These are phyloP conservation scores for Rhizophora mangle DNA, from an alignment of 345 rosid genomes.

Conservation along the genomic window DNA sequence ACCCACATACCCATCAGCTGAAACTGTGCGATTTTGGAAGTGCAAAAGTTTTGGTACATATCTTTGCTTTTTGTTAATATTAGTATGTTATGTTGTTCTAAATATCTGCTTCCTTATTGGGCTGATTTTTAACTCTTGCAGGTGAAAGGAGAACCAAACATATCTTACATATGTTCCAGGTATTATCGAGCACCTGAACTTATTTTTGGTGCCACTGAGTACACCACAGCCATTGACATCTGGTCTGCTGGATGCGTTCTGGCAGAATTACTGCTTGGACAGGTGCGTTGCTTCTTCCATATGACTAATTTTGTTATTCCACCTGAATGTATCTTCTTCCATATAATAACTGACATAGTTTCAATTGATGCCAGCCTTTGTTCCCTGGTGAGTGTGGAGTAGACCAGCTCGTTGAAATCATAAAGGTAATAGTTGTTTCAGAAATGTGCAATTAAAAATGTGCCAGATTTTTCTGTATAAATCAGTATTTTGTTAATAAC, in stretches of 20 bases:
- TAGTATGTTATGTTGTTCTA: background rate
- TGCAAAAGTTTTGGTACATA: slow-evolving; percentile 89
- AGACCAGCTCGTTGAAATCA: slow-evolving; percentile 96
- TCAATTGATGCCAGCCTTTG: slow-evolving; percentile 58
- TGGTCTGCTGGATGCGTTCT: slow-evolving; percentile 99
- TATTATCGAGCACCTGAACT: slow-evolving; percentile 99
- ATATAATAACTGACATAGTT: slow-evolving; percentile 2
- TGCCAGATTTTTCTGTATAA: slow-evolving; percentile 5
- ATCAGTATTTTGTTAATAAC: background rate
- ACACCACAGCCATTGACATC: slow-evolving; percentile 92
- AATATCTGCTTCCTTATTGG: background rate
- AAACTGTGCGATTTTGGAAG: slow-evolving; percentile 96
- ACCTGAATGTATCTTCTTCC: background rate
- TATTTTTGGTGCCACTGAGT: slow-evolving; percentile 95
- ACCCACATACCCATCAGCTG: slow-evolving; percentile 97
- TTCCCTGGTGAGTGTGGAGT: slow-evolving; percentile 99
- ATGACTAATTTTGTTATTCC: background rate
- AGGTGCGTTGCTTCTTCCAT: slow-evolving; percentile 40
- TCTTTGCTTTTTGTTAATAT: background rate
- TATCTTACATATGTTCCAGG: slow-evolving; percentile 93
- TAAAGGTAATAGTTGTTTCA: slow-evolving; percentile 54
- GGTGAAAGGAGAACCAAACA: slow-evolving; percentile 97
- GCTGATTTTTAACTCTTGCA: slow-evolving; percentile 34
- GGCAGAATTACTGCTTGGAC: slow-evolving; percentile 92
- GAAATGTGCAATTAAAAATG: background rate